Percentiles rank a stretch among this genome's conserved stretches.
phyloP scores from a whole-genome alignment of 768 basidiomycete genomes.

The Suillus spraguei region DNA sequence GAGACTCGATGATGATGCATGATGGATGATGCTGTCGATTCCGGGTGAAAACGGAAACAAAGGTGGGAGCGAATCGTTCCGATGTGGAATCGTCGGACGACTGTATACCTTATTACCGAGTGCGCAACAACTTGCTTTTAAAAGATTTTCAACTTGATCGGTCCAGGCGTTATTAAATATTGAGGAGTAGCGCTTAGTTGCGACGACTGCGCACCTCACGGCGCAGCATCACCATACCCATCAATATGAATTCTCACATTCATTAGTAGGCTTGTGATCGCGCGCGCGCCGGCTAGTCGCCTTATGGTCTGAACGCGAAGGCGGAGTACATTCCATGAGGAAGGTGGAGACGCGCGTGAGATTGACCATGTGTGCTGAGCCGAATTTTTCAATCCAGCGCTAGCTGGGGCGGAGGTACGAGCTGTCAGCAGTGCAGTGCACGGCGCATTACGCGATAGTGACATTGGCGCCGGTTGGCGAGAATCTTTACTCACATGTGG shows the following conservation, averaged over 20 bases:
- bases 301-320: constrained; percentile 55
- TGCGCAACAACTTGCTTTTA: neutral
- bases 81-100: neutral
- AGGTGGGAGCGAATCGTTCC: neutral
- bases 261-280: constrained; percentile 50
- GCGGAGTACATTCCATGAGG: constrained; percentile 52
- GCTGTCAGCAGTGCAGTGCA: constrained; percentile 46
- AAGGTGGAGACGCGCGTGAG: constrained; percentile 44
- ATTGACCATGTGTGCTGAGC: constrained; percentile 52
- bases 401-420: constrained; percentile 49
- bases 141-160: neutral
- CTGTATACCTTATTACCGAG: neutral
- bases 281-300: constrained; percentile 45
- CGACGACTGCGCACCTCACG: constrained; percentile 27
- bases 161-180: constrained; percentile 25
- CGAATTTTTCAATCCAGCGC: constrained; percentile 18
- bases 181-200: constrained; percentile 31
- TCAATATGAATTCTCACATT: constrained; percentile 42
- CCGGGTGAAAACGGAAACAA: constrained; percentile 9
- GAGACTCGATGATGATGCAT: constrained; percentile 25
- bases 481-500: constrained; percentile 48
- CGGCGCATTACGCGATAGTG: constrained; percentile 35
- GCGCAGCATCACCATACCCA: constrained; percentile 24
- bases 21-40: too few relatives aligned
- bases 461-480: constrained; percentile 30